Evolutionary conservation across 2,329 filamentous ascomycete genomes (phyloP).

Genomic region (Monascus ruber): DNA sequence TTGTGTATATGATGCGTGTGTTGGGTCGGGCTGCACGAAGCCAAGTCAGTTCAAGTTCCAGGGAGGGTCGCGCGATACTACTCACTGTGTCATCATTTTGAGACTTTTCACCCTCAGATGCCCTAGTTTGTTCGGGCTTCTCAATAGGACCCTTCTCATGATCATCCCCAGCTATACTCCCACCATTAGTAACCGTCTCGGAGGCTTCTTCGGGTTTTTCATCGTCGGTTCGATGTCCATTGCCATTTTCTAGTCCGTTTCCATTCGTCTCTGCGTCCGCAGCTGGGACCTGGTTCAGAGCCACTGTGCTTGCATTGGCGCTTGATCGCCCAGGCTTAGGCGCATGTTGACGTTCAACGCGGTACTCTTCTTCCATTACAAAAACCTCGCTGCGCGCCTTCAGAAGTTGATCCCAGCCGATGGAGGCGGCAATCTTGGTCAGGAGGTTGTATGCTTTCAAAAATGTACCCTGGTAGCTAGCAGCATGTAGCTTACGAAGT

Average conservation of each 20-base stretch:
- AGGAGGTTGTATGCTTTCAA: slow-evolving; percentile 87
- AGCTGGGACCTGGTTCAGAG: slow-evolving; percentile 57
- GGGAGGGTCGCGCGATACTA: slow-evolving; percentile 10
- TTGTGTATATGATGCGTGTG: slow-evolving; percentile 67
- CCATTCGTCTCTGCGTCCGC: slow-evolving; percentile 28
- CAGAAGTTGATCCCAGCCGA: slow-evolving; percentile 93
- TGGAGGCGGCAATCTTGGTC: slow-evolving; percentile 90
- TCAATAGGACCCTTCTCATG: slow-evolving; percentile 45
- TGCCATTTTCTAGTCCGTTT: slow-evolving; percentile 13
- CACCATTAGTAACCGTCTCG: slow-evolving; percentile 20
- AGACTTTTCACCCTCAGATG: slow-evolving; percentile 64
- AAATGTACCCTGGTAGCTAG: slow-evolving; percentile 89
- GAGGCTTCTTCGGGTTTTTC: slow-evolving; percentile 13
- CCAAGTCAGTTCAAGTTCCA: slow-evolving; percentile 7
- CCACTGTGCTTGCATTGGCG: slow-evolving; percentile 68
- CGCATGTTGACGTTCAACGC: slow-evolving; percentile 52
- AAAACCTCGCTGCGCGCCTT: slow-evolving; percentile 95
- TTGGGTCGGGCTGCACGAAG: slow-evolving; percentile 44
- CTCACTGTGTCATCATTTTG: slow-evolving; percentile 63
- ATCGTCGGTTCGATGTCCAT: slow-evolving; percentile 17
- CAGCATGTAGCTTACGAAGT: slow-evolving; percentile 72
- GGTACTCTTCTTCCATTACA: slow-evolving; percentile 98
- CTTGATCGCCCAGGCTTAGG: slow-evolving; percentile 17
- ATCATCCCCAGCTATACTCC: slow-evolving; percentile 10
- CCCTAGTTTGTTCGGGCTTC: slow-evolving; percentile 67